Base-by-base conservation (phyloP, 164 flowering plant genomes). In the Chimonanthus praecox region DNA sequence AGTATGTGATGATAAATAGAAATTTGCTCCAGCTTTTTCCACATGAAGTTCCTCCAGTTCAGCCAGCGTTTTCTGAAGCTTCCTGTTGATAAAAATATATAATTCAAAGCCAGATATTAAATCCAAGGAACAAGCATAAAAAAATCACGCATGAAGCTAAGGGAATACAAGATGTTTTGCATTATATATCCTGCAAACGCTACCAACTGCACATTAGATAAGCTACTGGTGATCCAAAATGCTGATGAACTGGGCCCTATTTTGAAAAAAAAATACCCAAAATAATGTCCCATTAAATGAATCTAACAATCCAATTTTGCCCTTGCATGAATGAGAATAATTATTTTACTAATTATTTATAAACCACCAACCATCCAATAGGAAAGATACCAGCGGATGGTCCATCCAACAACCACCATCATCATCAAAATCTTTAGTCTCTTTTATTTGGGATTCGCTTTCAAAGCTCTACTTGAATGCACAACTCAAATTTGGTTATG, bases 1-100 rank as follows among this genome's bases (percentile, higher is more conserved):
- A 20, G 16, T 50, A 74, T 86, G 79, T 64, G 91, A 75, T 51
- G 87, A 87, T 9, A 74, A 72, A 33, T 77, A 69, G 75, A 93
- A 84, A 76, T 89, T 81, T 73, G 79, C 82, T 76, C 94, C 90
- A 64, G 62, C 71, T 79, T 79, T 87, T 65, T 82, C 88, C 63
- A 44, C 78, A 78, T 86, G 79, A 75, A 92, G 83, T 54, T 67
- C 85, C 78, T 88, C 94, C 67, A 95, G 71, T 64, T 87, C 90
- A 5, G 83, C 84, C 49, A 93, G 72, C 47, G 98, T 87, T 76
- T 80, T 93, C 80, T 90, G 97, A 69, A 93, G 74, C 72, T 81
- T 87, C 11, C 99, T 95, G 91, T 49, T 13, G 65, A 76, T 7
- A 20, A 58, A 67, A 7, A 47, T 18, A 63, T 63, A n/a, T 62